These are phyloP conservation scores for Epithele typhae DNA, from an alignment of 768 basidiomycete species.

Conservation along the genomic window DNA sequence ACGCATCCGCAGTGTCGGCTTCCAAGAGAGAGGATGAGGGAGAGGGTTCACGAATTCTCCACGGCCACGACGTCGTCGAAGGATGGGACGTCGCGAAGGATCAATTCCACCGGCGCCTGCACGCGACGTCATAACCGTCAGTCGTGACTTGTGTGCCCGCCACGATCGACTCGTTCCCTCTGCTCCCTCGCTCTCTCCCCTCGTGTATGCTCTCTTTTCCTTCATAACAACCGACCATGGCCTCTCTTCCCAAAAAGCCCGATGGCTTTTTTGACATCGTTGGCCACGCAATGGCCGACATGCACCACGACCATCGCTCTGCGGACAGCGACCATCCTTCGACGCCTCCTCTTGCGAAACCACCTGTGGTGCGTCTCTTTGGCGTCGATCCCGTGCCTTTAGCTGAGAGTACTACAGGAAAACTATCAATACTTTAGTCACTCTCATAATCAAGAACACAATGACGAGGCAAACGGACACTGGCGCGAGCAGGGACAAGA, in stretches of 20 bases:
- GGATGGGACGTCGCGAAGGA: background rate
- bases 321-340: slow-evolving; percentile 13
- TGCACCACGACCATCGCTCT: background rate
- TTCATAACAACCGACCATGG: slow-evolving; percentile 11
- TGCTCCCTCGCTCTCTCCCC: background rate
- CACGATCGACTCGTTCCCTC: background rate
- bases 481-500: background rate
- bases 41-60: background rate
- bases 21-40: background rate
- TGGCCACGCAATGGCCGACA: slow-evolving; percentile 13
- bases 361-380: slow-evolving; percentile 5
- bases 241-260: slow-evolving; percentile 18
- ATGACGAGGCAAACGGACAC: background rate
- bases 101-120: background rate
- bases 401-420: background rate
- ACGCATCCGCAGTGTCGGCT: background rate
- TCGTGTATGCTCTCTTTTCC: background rate
- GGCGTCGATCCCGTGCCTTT: background rate
- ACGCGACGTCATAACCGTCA: slow-evolving; percentile 3
- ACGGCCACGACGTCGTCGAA: background rate
- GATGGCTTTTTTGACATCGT: slow-evolving; percentile 17
- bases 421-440: background rate
- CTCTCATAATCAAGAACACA: background rate
- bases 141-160: background rate
- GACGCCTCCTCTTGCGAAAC: slow-evolving; percentile 16